A percentile compares a stretch with the other conserved stretches of the same genome.
Conservation (phyloP, 257 asterid species). For the Solanum sejunctum region DNA sequence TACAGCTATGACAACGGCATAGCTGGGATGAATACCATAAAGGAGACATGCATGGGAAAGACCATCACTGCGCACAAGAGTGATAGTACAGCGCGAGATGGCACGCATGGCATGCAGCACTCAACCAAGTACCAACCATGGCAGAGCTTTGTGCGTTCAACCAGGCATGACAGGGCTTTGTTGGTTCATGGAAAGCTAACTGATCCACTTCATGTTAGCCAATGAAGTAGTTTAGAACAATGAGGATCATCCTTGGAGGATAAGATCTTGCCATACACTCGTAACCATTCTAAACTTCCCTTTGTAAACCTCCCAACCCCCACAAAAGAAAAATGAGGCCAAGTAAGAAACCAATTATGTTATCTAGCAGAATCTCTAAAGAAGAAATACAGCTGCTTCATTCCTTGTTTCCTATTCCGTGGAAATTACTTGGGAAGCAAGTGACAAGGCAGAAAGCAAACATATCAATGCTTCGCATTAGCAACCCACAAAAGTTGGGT, state of each 20-base stretch:
- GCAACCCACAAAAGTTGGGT: background rate
- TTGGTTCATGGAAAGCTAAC: background rate
- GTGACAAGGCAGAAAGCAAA: background rate
- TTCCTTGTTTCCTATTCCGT: background rate
- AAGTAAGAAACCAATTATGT: background rate
- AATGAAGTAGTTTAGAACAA: background rate
- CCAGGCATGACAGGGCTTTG: background rate
- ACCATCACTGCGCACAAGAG: background rate
- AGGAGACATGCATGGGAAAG: background rate
- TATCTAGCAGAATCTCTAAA: background rate
- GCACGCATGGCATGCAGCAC: background rate
- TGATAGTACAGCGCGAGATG: background rate
- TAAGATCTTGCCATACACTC: background rate
- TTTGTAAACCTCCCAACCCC: background rate
- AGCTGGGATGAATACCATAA: background rate
- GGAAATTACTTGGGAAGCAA: background rate
- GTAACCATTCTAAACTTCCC: background rate
- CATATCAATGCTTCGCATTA: background rate
- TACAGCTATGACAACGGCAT: background rate
- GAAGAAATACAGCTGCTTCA: background rate
- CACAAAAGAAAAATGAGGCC: background rate
- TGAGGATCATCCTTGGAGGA: background rate
- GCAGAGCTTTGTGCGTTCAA: background rate
- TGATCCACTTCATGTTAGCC: background rate
- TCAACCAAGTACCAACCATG: background rate